phyloP scores from a whole-genome alignment of 441 rosid species.

The Flueggea neowawraea region DNA sequence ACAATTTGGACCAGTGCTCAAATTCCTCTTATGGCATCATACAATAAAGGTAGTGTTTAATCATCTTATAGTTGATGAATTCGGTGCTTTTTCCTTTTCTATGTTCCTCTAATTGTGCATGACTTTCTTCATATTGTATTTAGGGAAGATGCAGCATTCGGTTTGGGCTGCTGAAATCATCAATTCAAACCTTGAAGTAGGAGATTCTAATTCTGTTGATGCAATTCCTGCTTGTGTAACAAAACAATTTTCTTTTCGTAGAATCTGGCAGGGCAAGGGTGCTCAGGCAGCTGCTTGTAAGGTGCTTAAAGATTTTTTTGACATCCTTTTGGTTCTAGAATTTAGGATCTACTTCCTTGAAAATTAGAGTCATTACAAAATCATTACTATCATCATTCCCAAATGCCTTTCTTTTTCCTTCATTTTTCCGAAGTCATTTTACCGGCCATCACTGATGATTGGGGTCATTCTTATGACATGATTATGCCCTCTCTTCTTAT shows the following conservation, averaged over 20 bases:
- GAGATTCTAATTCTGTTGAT: conserved; percentile 34
- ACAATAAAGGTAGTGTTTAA: conserved; percentile 64
- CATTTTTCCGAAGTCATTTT: not conserved
- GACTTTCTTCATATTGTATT: conserved; percentile 16
- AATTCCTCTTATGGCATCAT: conserved; percentile 88
- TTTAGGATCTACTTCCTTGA: not conserved
- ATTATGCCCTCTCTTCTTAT: no score
- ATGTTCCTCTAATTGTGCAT: conserved; percentile 12
- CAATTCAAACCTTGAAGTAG: conserved; percentile 57
- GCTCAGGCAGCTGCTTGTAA: conserved; percentile 82
- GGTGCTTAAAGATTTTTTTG: conserved; percentile 40
- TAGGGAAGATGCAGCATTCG: conserved; percentile 98
- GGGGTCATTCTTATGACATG: not conserved
- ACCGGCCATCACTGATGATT: no score
- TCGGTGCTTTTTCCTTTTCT: not conserved
- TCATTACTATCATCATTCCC: not conserved
- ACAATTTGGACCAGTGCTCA: conserved; percentile 95
- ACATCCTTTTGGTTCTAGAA: conserved; percentile 5
- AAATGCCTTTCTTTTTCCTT: not conserved
- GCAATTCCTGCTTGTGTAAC: conserved; percentile 50
- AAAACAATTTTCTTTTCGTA: conserved; percentile 69
- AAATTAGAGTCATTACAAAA: not conserved
- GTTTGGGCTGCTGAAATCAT: conserved; percentile 81
- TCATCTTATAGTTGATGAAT: conserved; percentile 15
- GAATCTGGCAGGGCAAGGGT: conserved; percentile 98